These are phyloP conservation scores for Euphorbia pulcherrima DNA, from an alignment of 345 rosid species.

Conservation along the genomic window DNA sequence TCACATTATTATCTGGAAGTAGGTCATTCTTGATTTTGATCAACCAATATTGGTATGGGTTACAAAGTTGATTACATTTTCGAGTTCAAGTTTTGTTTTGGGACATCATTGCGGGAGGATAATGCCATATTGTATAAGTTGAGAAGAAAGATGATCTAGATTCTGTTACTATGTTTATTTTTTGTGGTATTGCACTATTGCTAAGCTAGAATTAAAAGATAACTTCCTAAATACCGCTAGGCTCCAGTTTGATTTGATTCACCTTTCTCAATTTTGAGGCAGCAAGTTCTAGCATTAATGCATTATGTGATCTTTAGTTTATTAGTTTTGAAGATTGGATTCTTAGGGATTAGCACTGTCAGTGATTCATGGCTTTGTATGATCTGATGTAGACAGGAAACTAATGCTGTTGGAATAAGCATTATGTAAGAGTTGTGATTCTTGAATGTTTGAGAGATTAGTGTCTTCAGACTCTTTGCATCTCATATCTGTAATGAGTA, in stretches of 20 bases:
- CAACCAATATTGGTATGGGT: neutral
- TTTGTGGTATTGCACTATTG: neutral
- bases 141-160: neutral
- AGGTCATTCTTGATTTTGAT: neutral
- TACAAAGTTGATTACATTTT: neutral
- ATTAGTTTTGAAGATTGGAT: neutral
- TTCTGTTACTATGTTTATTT: neutral
- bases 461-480: neutral
- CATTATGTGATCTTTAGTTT: neutral
- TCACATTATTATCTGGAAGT: neutral
- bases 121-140: neutral
- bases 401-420: neutral
- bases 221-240: neutral
- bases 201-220: neutral
- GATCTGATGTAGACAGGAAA: neutral
- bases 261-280: neutral
- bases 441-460: neutral
- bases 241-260: neutral
- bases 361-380: neutral
- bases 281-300: neutral
- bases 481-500: neutral
- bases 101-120: neutral
- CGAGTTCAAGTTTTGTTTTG: neutral
- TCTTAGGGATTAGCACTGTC: neutral
- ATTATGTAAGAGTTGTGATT: neutral